Evolutionary conservation across 2,329 filamentous ascomycete species (phyloP).

Genomic region (Dendrostoma leiphaemia): DNA sequence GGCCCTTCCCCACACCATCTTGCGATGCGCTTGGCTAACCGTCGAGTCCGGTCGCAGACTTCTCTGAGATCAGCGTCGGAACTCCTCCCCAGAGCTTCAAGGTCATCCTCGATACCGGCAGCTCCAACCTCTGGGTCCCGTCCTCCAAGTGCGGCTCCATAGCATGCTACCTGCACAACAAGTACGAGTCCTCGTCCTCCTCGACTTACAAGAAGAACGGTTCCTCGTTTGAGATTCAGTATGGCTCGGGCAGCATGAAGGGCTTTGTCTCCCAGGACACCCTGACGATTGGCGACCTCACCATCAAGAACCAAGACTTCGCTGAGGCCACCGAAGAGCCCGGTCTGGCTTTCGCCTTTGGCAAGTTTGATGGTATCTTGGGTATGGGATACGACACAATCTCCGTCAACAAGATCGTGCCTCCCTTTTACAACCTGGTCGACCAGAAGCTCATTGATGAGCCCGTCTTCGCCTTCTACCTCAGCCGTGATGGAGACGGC

Average conservation of each 20-base stretch:
- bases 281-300: conserved; percentile 83
- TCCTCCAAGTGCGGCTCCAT: conserved; percentile 89
- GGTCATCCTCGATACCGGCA: conserved; percentile 96
- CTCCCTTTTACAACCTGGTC: conserved; percentile 95
- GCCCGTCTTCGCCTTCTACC: conserved; percentile 94
- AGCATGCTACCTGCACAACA: conserved; percentile 95
- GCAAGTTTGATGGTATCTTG: conserved; percentile 94
- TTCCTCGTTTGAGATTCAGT: conserved; percentile 85
- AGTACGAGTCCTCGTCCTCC: conserved; percentile 89
- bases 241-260: conserved; percentile 90
- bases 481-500: conserved; percentile 71
- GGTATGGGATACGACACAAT: conserved; percentile 94
- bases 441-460: conserved; percentile 88
- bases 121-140: conserved; percentile 98
- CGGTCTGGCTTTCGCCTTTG: conserved; percentile 95
- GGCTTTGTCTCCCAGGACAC: conserved; percentile 91
- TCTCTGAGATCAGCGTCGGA: conserved; percentile 92
- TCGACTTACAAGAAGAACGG: conserved; percentile 94
- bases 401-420: conserved; percentile 92
- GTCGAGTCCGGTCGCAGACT: conserved; percentile 63
- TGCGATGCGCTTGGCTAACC: background rate
- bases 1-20: background rate
- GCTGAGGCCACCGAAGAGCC: conserved; percentile 95
- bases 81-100: conserved; percentile 95
- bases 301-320: conserved; percentile 87